These are phyloP conservation scores for Zygosaccharomyces siamensis DNA, from an alignment of 805 yeast genomes.

Conservation along the genomic window DNA sequence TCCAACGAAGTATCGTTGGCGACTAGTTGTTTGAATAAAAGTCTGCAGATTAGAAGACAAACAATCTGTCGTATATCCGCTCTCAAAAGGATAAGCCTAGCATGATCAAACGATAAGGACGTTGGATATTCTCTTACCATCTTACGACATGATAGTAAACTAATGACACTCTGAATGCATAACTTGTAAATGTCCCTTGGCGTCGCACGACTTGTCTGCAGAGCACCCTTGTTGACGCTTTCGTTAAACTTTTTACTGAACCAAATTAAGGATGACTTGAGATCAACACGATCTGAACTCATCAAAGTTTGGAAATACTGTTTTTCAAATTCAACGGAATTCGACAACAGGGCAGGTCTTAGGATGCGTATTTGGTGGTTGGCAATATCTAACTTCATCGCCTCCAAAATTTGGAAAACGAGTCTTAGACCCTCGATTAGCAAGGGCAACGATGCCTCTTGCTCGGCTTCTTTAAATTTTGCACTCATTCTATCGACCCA, in stretches of 20 bases:
- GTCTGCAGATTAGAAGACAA: conserved; percentile 68
- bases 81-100: conserved; percentile 67
- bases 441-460: conserved; percentile 42
- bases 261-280: conserved; percentile 64
- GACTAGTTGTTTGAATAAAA: conserved; percentile 66
- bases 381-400: conserved; percentile 93
- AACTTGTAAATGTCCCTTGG: conserved; percentile 35
- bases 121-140: conserved; percentile 81
- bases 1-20: conserved; percentile 32
- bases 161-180: conserved; percentile 51
- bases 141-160: conserved; percentile 68
- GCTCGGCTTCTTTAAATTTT: conserved; percentile 45
- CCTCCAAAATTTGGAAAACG: conserved; percentile 79
- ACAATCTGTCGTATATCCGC: conserved; percentile 85
- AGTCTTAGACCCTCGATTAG: conserved; percentile 73
- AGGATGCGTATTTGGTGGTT: conserved; percentile 86
- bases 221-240: conserved; percentile 18
- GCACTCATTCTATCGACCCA: conserved; percentile 81
- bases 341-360: conserved; percentile 77
- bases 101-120: conserved; percentile 77
- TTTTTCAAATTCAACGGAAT: conserved; percentile 83
- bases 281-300: conserved; percentile 49
- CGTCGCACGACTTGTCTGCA: conserved; percentile 4
- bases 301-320: conserved; percentile 59
- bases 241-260: conserved; percentile 38